These are phyloP conservation scores for Puccinia novopanici DNA, from an alignment of 1,284 basidiomycete genomes.

Conservation along the genomic window DNA sequence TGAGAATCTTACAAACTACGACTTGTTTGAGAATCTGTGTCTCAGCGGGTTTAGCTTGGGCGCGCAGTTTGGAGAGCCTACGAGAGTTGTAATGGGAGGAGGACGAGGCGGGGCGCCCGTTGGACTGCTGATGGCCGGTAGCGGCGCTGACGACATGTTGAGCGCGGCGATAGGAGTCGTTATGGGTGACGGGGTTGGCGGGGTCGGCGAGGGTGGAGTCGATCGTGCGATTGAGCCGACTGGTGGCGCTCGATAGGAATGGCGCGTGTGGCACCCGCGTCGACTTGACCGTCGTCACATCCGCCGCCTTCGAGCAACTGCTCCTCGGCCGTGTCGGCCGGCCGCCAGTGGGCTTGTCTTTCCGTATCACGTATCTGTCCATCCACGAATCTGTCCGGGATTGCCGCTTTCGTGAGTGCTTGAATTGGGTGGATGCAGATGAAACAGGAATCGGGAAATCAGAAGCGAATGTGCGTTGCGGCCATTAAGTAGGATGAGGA, in stretches of 20 bases:
- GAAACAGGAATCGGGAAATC: no score
- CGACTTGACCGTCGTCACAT: not conserved
- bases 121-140: slow-evolving; percentile 44
- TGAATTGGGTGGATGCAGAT: not conserved
- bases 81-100: slow-evolving; percentile 6
- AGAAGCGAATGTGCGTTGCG: no score
- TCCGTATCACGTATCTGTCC: slow-evolving; percentile 41
- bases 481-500: no score
- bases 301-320: not conserved
- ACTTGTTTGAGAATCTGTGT: slow-evolving; percentile 30
- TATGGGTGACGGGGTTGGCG: slow-evolving; percentile 41
- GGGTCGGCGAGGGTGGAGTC: slow-evolving; percentile 32
- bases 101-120: slow-evolving; percentile 7
- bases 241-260: slow-evolving; percentile 25
- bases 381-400: not conserved
- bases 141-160: slow-evolving; percentile 32
- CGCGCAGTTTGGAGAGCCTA: slow-evolving; percentile 36
- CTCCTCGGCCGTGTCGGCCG: not conserved
- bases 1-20: slow-evolving; percentile 13
- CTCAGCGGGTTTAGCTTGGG: slow-evolving; percentile 44
- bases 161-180: slow-evolving; percentile 21
- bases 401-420: not conserved
- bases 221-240: slow-evolving; percentile 14
- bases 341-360: slow-evolving; percentile 3
- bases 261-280: slow-evolving; percentile 24